These are phyloP conservation scores for Debaryomyces coudertii DNA, from an alignment of 1,139 yeast species.

Conservation along the genomic window DNA sequence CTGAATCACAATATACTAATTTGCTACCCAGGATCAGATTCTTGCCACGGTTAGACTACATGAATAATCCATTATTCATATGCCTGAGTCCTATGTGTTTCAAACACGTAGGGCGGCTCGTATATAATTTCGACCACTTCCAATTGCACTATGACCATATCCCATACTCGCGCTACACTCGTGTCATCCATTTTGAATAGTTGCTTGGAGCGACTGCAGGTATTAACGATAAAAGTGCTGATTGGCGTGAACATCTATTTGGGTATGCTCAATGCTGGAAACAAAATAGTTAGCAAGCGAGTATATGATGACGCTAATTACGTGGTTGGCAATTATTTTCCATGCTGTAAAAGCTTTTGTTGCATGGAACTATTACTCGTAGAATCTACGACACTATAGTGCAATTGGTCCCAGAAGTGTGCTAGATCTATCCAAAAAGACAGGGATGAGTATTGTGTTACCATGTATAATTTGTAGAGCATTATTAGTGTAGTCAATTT, in stretches of 20 bases:
- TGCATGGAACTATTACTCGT: not conserved
- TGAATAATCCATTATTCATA: not conserved
- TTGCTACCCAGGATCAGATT: not conserved
- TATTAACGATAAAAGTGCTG: not conserved
- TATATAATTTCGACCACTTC: no score
- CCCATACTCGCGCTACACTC: not conserved
- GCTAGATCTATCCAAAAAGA: no score
- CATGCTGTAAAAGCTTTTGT: not conserved
- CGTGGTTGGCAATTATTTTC: not conserved
- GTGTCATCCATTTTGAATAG: not conserved
- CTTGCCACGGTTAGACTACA: not conserved
- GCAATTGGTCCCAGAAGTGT: no score
- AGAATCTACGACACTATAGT: no score
- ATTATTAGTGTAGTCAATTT: no score
- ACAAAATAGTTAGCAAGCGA: not conserved
- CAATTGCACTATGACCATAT: no score
- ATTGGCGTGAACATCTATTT: not conserved
- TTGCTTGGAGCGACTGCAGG: not conserved
- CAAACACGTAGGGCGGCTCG: no score
- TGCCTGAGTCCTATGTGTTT: not conserved
- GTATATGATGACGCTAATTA: not conserved
- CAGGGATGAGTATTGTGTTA: no score
- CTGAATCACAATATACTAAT: not conserved
- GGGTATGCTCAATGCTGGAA: not conserved
- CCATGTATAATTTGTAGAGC: no score